Evolutionary conservation across 768 basidiomycete genomes (phyloP), one percentile per base, ranked within the genome.

Genomic region (Podaxis sp.): DNA sequence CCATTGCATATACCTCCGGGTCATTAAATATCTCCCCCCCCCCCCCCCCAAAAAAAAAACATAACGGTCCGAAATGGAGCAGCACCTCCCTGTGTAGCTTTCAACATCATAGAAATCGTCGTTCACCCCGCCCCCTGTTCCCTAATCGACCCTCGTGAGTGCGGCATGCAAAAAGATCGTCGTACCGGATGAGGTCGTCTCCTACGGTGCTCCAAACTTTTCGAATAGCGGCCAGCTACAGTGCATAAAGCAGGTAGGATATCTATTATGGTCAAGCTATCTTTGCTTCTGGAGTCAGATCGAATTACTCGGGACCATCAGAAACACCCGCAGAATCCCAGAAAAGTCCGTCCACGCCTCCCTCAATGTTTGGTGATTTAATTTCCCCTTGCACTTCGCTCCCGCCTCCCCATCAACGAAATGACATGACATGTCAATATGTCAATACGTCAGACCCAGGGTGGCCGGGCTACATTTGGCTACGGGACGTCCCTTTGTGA

Each of bases 281-380:
- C n/a, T 47, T 48, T 27, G 25, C 46, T 55, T 40, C 23, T 46
- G 21, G 51, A 23, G 36, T 50, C 57, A 14, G 48, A 48, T 27
- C 50, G 38, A 38, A 27, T 50, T 58, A 58, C 57, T 51, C 57
- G 48, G 47, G 57, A 50, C 57, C 48, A 50, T 58, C 57, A 58
- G 23, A 50, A 58, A 51, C 18, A 40, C 32, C 44, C 23, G 48
- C 28, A 48, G 6, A 2, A 23, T 48, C 21, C 57, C 16, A 50
- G 46, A 50, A 37, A 57, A 57, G 21, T 14, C 46, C 13, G 18
- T 58, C 21, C 37, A 44, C 48, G 32, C 44, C 48, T 48, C 56
- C 46, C 55, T 21, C 6, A 27, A 18, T 23, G 48, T 51, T 58
- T 27, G 47, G 14, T 51, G 14, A 38, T 16, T 16, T 18, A 18